Conservation (phyloP, 2,329 filamentous ascomycete genomes). For the Penicillium sp. region DNA sequence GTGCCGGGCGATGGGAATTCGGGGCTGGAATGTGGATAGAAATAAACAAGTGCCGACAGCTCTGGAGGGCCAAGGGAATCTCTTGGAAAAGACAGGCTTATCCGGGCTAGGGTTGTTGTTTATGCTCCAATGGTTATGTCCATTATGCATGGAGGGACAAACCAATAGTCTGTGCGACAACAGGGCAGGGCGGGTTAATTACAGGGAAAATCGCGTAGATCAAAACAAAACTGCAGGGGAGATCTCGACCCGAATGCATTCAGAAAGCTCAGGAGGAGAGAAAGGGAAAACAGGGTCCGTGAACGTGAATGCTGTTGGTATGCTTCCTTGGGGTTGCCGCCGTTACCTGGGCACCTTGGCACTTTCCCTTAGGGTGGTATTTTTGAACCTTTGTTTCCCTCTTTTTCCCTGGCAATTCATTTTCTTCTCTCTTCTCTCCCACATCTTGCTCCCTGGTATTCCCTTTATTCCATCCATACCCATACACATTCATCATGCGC, state of each 20-base stretch:
- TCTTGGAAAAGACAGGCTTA: not conserved
- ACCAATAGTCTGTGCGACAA: no score
- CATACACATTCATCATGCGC: constrained; percentile 48
- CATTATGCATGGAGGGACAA: no score
- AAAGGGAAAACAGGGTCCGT: no score
- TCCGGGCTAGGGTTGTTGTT: no score
- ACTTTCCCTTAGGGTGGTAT: constrained; percentile 2
- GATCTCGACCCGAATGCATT: no score
- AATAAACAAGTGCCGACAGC: constrained; percentile 5
- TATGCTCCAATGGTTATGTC: no score
- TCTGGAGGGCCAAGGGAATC: no score
- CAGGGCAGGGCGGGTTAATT: no score
- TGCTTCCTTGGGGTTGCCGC: not conserved
- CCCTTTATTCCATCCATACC: not conserved
- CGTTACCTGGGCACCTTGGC: constrained; percentile 4
- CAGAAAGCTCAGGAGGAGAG: no score
- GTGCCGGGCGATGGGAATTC: constrained; percentile 17
- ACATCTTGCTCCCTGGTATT: constrained; percentile 5
- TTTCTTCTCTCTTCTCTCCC: not conserved
- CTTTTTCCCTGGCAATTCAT: not conserved
- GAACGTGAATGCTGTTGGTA: no score
- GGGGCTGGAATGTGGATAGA: constrained; percentile 18
- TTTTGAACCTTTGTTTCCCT: constrained; percentile 8
- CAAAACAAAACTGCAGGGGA: no score
- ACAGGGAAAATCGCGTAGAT: no score